Conservation (phyloP, 768 basidiomycete species). For the Lactarius deliciosus region DNA sequence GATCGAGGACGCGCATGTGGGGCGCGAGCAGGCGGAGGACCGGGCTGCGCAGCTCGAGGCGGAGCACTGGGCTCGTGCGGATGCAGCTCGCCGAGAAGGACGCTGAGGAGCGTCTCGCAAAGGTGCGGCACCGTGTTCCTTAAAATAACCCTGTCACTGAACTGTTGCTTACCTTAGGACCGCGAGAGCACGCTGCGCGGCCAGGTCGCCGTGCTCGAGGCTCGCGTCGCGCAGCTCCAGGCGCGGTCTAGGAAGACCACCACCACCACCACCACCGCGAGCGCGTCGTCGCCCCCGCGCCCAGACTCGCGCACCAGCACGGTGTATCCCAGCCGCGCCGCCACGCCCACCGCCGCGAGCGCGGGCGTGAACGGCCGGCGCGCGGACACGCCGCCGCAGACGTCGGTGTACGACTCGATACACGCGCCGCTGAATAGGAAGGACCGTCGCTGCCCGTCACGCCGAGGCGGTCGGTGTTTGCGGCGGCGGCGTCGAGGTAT, state of each 20-base stretch:
- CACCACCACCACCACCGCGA: too few relatives aligned
- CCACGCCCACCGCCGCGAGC: constrained; percentile 45
- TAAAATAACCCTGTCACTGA: too few relatives aligned
- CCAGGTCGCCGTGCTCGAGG: constrained; percentile 62
- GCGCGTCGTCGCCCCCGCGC: constrained; percentile 46
- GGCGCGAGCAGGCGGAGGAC: constrained; percentile 68
- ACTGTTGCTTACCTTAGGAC: too few relatives aligned
- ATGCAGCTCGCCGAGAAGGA: constrained; percentile 76
- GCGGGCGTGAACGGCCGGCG: constrained; percentile 39
- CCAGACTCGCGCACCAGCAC: constrained; percentile 79
- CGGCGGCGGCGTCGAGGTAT: constrained; percentile 30
- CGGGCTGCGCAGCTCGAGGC: constrained; percentile 63
- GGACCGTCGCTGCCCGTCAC: constrained; percentile 19
- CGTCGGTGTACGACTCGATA: constrained; percentile 76
- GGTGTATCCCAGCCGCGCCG: constrained; percentile 51
- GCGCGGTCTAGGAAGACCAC: constrained; percentile 41
- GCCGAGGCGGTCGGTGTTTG: constrained; percentile 37
- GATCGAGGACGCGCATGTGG: constrained; percentile 56
- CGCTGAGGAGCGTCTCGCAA: constrained; percentile 61
- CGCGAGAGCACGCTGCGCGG: constrained; percentile 68
- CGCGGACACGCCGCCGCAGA: constrained; percentile 49
- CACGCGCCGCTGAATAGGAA: constrained; percentile 41
- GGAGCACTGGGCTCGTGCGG: constrained; percentile 64
- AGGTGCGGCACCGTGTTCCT: constrained; percentile 46
- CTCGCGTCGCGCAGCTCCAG: constrained; percentile 56